A percentile compares a stretch with the other conserved stretches of the same genome.
phyloP scores from a whole-genome alignment of 805 yeast genomes.

The Sugiyamaella mastotermitis region DNA sequence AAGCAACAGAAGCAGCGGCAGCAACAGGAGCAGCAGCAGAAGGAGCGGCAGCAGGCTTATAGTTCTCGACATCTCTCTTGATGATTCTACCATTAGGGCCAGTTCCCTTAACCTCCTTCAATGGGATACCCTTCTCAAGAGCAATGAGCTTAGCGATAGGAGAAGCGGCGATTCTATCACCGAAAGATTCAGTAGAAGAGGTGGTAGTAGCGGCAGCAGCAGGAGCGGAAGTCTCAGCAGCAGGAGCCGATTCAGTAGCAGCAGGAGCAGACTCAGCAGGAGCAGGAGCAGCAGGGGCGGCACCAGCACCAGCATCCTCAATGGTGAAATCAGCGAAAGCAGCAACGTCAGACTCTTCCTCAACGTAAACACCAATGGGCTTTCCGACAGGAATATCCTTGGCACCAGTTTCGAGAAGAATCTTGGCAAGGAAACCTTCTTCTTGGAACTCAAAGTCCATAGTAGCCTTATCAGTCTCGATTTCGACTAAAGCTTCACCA shows the following conservation, averaged over 20 bases:
- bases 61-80: conserved; percentile 81
- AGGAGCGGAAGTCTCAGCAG: conserved; percentile 48
- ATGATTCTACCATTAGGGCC: conserved; percentile 96
- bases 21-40: conserved; percentile 34
- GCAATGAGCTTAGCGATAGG: conserved; percentile 94
- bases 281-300: conserved; percentile 34
- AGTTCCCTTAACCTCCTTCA: conserved; percentile 79
- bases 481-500: conserved; percentile 94
- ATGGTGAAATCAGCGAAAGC: conserved; percentile 84
- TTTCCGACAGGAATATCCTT: conserved; percentile 89
- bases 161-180: conserved; percentile 82
- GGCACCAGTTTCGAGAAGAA: conserved; percentile 74
- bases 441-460: conserved; percentile 99
- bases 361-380: conserved; percentile 96
- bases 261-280: conserved; percentile 36
- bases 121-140: conserved; percentile 81
- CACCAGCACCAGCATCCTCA: conserved; percentile 61
- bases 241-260: conserved; percentile 55
- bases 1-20: conserved; percentile 43
- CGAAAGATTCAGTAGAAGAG: conserved; percentile 24
- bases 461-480: conserved; percentile 96
- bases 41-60: conserved; percentile 37
- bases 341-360: conserved; percentile 72
- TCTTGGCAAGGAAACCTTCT: conserved; percentile 88
- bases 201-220: conserved; percentile 22